A percentile compares a stretch with the other conserved stretches of the same genome.
Evolutionary conservation across 1,284 basidiomycete species (phyloP).

Genomic region (Pascua sp.): DNA sequence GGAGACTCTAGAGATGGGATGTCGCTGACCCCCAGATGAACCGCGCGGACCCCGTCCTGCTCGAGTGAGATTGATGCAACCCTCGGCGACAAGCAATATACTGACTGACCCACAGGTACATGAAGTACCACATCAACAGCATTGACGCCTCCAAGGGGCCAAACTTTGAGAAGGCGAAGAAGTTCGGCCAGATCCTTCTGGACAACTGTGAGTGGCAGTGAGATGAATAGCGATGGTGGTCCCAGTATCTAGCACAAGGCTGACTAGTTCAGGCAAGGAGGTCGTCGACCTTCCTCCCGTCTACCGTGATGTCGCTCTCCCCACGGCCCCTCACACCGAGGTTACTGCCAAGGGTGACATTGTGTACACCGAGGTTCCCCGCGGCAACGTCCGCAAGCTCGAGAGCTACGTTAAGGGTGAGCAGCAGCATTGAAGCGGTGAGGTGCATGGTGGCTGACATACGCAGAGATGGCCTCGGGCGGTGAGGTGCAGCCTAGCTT

Average conservation of each 20-base stretch:
- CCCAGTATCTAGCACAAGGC: conserved; percentile 4
- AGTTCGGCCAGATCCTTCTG: conserved; percentile 93
- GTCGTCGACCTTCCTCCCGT: conserved; percentile 51
- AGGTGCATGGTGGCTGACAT: conserved; percentile 11
- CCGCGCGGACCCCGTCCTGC: conserved; percentile 83
- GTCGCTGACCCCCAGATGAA: conserved; percentile 60
- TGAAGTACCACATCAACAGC: conserved; percentile 90
- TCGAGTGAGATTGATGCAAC: conserved; percentile 51
- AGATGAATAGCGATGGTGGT: background rate
- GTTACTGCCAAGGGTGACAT: conserved; percentile 92
- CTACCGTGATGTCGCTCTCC: conserved; percentile 74
- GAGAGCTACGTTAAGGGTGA: conserved; percentile 83
- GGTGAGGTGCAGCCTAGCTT: conserved; percentile 75
- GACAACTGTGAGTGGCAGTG: conserved; percentile 61
- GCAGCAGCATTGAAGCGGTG: conserved; percentile 14
- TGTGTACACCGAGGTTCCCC: conserved; percentile 88
- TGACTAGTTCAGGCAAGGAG: conserved; percentile 26
- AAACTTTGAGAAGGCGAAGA: conserved; percentile 88
- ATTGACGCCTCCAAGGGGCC: conserved; percentile 80
- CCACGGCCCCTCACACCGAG: conserved; percentile 93
- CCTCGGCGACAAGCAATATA: background rate
- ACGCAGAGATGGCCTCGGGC: conserved; percentile 85
- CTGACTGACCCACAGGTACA: conserved; percentile 58
- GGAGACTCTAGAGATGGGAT: too few relatives aligned
- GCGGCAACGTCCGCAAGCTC: conserved; percentile 91